Evolutionary conservation across 495 filamentous ascomycete species (phyloP).

Genomic region (Penicillium arizonense): DNA sequence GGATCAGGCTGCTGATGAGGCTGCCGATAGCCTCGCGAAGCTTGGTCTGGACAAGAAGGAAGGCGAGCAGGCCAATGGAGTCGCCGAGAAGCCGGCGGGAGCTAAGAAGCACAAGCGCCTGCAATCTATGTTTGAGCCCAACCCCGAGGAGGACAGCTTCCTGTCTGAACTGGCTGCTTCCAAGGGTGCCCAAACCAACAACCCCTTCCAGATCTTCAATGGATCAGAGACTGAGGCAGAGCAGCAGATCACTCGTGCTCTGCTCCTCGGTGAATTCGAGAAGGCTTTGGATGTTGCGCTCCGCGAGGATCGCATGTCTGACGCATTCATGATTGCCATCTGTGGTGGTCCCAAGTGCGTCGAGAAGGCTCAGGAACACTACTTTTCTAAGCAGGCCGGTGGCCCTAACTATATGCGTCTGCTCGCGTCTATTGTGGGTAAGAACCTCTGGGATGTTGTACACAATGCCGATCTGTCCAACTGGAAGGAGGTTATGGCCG

Average conservation of each 20-base stretch:
- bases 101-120: conserved; percentile 60
- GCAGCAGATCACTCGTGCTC: conserved; percentile 77
- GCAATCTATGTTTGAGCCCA: conserved; percentile 81
- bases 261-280: conserved; percentile 89
- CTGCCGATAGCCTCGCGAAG: conserved; percentile 46
- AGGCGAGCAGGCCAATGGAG: conserved; percentile 48
- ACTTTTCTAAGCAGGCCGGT: conserved; percentile 77
- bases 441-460: conserved; percentile 97
- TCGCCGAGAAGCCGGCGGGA: conserved; percentile 39
- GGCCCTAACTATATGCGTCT: conserved; percentile 91
- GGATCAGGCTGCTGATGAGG: conserved; percentile 52
- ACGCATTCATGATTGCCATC: conserved; percentile 98
- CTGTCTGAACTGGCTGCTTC: conserved; percentile 71
- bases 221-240: conserved; percentile 80
- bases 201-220: conserved; percentile 82
- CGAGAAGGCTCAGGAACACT: conserved; percentile 89
- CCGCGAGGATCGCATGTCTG: conserved; percentile 83
- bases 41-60: conserved; percentile 42
- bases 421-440: conserved; percentile 86
- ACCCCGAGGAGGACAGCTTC: conserved; percentile 76
- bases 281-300: conserved; percentile 85
- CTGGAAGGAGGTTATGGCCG: conserved; percentile 97
- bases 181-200: conserved; percentile 77
- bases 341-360: conserved; percentile 92
- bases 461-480: conserved; percentile 89